Base-by-base conservation (phyloP, 2,329 filamentous ascomycete species). In the Verticillium isaacii region DNA sequence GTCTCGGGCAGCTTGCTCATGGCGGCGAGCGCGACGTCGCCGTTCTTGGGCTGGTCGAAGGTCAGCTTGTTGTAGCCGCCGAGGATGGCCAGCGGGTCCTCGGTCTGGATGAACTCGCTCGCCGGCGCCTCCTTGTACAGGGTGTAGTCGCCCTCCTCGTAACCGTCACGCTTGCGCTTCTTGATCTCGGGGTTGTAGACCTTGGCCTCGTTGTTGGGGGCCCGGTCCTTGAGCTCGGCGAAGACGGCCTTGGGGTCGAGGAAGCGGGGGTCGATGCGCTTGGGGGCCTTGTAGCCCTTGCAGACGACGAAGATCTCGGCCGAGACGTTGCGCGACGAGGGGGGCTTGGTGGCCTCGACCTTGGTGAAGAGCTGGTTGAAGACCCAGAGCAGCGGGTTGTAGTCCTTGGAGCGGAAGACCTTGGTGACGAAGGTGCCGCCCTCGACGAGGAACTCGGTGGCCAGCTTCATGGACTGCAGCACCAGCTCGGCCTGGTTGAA, bases 261-360 rank as follows among this genome's bases (percentile, higher is more conserved):
- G 73, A 99, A 96, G 67, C 91, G 91, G 11, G 94, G 93, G 71
- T 99, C 95, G 63, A 99, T 86, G 66, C 88, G 85, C 78, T 97
- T 98, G 3, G 95, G 95, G 0, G 94, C 94, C 78, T 97, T 98
- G 82, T 88, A 99, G 23, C 94, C 95, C 67, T 89, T 87, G 77
- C 94, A 98, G 37, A 99, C 95, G 66, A 98, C 94, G 80, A 99
- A 99, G 50, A 98, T 98, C 81, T 99, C 95, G 67, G 95, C 95
- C 8, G 93, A 97, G 59, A 99, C 94, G 71, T 96, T 97, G 80
- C 95, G 85, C 9, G 92, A 97, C 0, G 93, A 96, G 0, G 95
- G 95, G 3, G 95, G 95, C 76, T 99, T 99, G 5, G 95, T 99
- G 57, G 96, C 94, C 74, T 99, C 94, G 66, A 99, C 95, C 67